These are phyloP conservation scores for Cercis canadensis DNA, from an alignment of 306 rosid species.

Conservation along the genomic window DNA sequence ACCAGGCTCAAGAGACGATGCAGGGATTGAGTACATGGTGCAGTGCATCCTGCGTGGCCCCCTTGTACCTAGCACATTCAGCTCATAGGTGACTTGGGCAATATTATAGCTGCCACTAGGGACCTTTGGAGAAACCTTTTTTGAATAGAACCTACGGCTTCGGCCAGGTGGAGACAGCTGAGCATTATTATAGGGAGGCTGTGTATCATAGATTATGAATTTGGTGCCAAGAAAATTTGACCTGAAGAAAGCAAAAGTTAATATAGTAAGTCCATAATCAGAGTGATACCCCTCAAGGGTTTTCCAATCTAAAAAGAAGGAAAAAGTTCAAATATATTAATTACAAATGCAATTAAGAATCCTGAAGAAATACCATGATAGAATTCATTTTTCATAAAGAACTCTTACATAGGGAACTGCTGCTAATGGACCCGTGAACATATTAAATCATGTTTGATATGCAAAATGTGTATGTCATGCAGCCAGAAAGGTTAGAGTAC, in stretches of 20 bases:
- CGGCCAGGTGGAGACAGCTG: slow-evolving; percentile 79
- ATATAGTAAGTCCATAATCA: slow-evolving; percentile 2
- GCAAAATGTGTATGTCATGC: not conserved
- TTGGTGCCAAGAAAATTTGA: slow-evolving; percentile 98
- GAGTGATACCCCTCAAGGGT: not conserved
- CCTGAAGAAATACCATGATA: no score
- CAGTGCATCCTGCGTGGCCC: slow-evolving; percentile 98
- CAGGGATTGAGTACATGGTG: slow-evolving; percentile 81
- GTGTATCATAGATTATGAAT: slow-evolving; percentile 91
- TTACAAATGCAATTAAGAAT: no score
- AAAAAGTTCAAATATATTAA: no score
- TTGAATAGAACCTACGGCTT: slow-evolving; percentile 83
- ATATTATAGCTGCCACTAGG: slow-evolving; percentile 91
- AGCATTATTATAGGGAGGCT: slow-evolving; percentile 77
- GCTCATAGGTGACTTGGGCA: slow-evolving; percentile 87
- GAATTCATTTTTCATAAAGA: no score
- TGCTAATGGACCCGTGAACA: not conserved
- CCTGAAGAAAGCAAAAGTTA: slow-evolving; percentile 50
- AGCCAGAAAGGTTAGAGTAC: not conserved
- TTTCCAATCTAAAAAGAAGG: not conserved
- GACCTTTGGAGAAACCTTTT: slow-evolving; percentile 94
- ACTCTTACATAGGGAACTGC: not conserved
- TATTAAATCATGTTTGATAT: not conserved
- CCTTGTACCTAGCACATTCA: slow-evolving; percentile 92
- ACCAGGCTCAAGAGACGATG: slow-evolving; percentile 72